Evolutionary conservation across 257 asterid genomes (phyloP), one percentile per base, ranked within the genome.

Genomic region (Pogostemon cablin): DNA sequence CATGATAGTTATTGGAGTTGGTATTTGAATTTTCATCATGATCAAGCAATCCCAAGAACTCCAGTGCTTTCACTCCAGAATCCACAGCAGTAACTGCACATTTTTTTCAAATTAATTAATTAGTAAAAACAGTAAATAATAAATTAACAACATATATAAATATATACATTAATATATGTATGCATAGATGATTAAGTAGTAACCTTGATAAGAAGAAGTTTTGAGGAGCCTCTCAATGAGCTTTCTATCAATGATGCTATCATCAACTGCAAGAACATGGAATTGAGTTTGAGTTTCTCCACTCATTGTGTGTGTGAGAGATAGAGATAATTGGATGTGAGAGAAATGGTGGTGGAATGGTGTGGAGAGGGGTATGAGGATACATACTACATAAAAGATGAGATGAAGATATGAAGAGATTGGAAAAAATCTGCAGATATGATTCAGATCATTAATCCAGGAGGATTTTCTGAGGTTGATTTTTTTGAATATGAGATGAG

Each of bases 191-290:
- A 20, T 20, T 20, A 20, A 20, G 25, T 20, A 70, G 32, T 32
- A 62, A 85, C 90, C 90, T 80, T 84, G 81, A 62, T 78, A 80
- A 56, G 90, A 85, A 57, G 81, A 82, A 6, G 81, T 80, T 62
- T 80, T 77, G 64, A 85, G 87, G 34, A 82, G 86, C 69, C 81
- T 82, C 64, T 85, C 87, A 8, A 85, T 82, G 54, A 85, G 43
- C 54, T 80, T 85, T 62, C 87, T 69, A 44, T 85, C 87, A 41
- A 82, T 79, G 46, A 82, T 59, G 82, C 87, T 82, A 43, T 85
- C 90, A 79, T 85, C 90, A 75, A 85, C 87, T 1, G 87, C 90
- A 20, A 82, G 55, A 3, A 85, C 90, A 66, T 85, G 90, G 65
- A 84, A 83, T 46, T 72, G 46, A 0, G 63, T 34, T 7, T 75